phyloP scores from a whole-genome alignment of 2,329 filamentous ascomycete genomes.

The Diplodia seriata region DNA sequence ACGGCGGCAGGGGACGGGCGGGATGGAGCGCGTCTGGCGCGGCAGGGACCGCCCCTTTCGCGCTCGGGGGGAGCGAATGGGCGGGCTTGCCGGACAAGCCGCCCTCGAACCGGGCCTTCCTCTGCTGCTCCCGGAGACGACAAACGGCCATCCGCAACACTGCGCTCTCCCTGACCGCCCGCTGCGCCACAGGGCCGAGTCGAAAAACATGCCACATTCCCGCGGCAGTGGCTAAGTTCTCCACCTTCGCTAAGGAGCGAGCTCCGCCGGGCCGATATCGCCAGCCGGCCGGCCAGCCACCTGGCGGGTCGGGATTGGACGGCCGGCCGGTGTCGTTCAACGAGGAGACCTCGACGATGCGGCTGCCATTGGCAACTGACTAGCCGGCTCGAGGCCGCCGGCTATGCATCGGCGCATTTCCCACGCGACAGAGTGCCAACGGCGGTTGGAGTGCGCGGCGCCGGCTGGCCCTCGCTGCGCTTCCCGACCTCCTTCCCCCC shows the following conservation, averaged over 20 bases:
- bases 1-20: not conserved
- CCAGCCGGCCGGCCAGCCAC: slow-evolving; percentile 19
- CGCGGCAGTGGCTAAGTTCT: slow-evolving; percentile 9
- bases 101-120: not conserved
- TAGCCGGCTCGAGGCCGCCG: not conserved
- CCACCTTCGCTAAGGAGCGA: slow-evolving; percentile 1
- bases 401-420: slow-evolving; percentile 12
- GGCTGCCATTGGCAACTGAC: not conserved
- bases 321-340: not conserved
- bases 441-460: not conserved
- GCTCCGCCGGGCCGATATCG: slow-evolving; percentile 24
- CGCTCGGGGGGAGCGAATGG: not conserved
- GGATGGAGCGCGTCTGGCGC: slow-evolving; percentile 14
- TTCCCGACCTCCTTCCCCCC: not conserved
- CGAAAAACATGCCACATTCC: slow-evolving; percentile 14
- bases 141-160: not conserved
- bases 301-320: slow-evolving; percentile 10
- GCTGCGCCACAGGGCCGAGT: not conserved
- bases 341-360: too few relatives aligned
- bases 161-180: too few relatives aligned
- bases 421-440: slow-evolving; percentile 7
- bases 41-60: slow-evolving; percentile 8
- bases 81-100: not conserved
- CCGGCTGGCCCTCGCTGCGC: not conserved
- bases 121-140: not conserved